Evolutionary conservation across 305 asterid species (phyloP), one percentile per base, ranked within the genome.

Genomic region (Solanum aculeatissimum): DNA sequence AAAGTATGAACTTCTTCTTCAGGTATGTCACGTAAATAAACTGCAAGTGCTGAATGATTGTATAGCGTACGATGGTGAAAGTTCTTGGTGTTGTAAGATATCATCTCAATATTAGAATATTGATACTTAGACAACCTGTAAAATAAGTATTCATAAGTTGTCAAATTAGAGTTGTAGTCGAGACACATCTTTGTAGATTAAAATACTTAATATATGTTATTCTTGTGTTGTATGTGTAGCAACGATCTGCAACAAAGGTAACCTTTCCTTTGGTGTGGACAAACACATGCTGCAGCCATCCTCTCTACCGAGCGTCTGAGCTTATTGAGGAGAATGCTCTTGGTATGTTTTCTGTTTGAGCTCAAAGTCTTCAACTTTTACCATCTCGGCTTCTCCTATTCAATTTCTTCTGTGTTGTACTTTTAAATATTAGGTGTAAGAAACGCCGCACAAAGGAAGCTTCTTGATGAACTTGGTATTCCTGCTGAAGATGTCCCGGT

Each of bases 391-490:
- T 83, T 47, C 42, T 77, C 82, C 6, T 51, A 14, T 10, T 29
- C 23, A n/a, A 51, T 27, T 49, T 29, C 42, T 57, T 27, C 53
- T 66, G 7, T 66, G 40, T 53, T n/a, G 43, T 35, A 13, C 42
- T 51, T 62, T 83, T 18, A 55, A 65, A 47, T n/a, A 55, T 51
- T 42, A 96, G 99, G 98, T 25, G 99, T 91, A 86, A 92, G 98
- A 78, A 97, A 97, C 81, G 99, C 98, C 88, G 99, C 99, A 10
- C 98, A 95, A 69, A 92, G 99, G 91, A 97, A 97, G 92, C 92
- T 97, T 78, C 89, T 93, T 85, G 99, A 97, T 84, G 99, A 97
- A 85, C 95, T 97, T 3, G 99, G 99, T 78, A 95, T 97, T 89
- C 92, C 91, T 71, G 96, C 98, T 80, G 97, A 92, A 87, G 96